Percentiles rank a stretch among this genome's conserved stretches.
phyloP scores from a whole-genome alignment of 192 early-diverging fungal species.

The Glomus cerebriforme region DNA sequence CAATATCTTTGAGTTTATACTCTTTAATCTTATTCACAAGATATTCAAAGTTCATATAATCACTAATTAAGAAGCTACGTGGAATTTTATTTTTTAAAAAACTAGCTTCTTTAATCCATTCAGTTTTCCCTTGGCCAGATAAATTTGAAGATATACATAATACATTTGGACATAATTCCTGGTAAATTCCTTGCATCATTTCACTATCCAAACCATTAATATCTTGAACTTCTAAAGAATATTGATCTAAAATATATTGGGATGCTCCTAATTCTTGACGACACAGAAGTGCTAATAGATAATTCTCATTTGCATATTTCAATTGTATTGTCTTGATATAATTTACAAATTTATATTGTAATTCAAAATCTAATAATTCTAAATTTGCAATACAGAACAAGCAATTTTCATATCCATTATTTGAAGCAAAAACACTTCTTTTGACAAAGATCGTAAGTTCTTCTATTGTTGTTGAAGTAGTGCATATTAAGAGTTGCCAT shows the following conservation, averaged over 20 bases:
- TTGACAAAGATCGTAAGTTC: conserved; percentile 29
- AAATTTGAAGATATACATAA: conserved; percentile 24
- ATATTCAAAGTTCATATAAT: conserved; percentile 12
- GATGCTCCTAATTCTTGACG: conserved; percentile 5
- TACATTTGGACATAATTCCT: conserved; percentile 27
- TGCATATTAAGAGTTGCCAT: conserved; percentile 32
- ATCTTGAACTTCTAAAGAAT: conserved; percentile 1
- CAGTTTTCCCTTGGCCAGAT: conserved; percentile 32
- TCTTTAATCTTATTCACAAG: conserved; percentile 26
- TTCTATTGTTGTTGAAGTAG: conserved; percentile 32
- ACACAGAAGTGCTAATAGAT: conserved; percentile 21
- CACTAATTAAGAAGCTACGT: conserved; percentile 11
- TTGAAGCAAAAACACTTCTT: conserved; percentile 22
- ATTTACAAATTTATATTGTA: conserved; percentile 32
- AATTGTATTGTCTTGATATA: conserved; percentile 10
- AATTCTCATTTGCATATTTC: background rate
- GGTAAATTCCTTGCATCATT: conserved; percentile 11
- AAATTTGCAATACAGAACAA: conserved; percentile 35
- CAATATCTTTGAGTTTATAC: background rate
- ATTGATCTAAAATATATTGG: conserved; percentile 31
- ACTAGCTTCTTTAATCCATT: conserved; percentile 22
- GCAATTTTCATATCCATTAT: conserved; percentile 16
- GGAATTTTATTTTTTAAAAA: background rate
- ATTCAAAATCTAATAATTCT: conserved; percentile 29
- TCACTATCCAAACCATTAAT: background rate